Conservation (phyloP, 2,329 filamentous ascomycete genomes). For the Botryotinia globosa region DNA sequence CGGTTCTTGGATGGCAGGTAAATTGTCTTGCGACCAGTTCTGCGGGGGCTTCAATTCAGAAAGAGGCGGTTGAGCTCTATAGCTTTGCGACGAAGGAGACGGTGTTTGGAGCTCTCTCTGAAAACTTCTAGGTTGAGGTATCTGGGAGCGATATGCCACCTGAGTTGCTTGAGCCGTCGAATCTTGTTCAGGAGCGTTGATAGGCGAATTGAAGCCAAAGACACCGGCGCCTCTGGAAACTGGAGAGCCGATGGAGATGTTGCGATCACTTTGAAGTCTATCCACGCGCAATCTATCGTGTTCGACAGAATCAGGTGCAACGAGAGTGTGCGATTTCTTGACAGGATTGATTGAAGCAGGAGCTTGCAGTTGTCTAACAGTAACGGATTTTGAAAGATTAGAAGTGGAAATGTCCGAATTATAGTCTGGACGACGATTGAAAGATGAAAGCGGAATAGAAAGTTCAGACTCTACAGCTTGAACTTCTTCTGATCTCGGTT, state of each 20-base stretch:
- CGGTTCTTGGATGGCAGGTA: not conserved
- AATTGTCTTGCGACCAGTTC: not conserved
- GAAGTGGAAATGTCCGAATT: not conserved
- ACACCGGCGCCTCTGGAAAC: not conserved
- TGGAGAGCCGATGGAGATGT: constrained; percentile 15
- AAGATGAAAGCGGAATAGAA: not conserved
- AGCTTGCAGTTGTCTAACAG: not conserved
- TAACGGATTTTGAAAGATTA: not conserved
- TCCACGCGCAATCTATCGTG: not conserved
- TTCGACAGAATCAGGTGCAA: not conserved
- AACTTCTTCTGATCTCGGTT: not conserved
- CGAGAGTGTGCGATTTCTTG: not conserved
- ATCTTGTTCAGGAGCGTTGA: not conserved
- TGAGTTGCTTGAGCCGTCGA: not conserved
- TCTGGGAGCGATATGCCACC: not conserved
- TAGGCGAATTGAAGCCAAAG: not conserved
- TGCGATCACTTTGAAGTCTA: not conserved
- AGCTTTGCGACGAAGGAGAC: not conserved
- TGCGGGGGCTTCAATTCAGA: not conserved
- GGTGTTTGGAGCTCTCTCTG: not conserved
- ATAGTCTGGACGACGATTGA: not conserved
- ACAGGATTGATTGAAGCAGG: not conserved
- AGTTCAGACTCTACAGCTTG: not conserved
- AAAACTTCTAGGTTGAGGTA: not conserved
- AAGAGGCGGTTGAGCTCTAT: not conserved